Evolutionary conservation across 495 filamentous ascomycete genomes (phyloP).

Genomic region (Glutinoglossum americanum): DNA sequence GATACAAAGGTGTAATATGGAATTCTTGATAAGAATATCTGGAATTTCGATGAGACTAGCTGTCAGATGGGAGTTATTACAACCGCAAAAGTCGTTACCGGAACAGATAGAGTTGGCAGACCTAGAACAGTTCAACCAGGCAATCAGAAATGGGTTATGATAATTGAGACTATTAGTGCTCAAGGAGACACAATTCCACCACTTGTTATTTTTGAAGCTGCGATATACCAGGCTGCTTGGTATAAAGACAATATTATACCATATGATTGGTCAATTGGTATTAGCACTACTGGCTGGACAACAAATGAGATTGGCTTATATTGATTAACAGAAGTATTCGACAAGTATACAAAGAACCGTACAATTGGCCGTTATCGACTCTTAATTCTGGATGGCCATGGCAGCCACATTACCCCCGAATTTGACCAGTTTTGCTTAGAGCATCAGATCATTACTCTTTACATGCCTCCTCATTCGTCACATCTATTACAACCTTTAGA

Average conservation of each 20-base stretch:
- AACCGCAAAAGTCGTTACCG: constrained; percentile 3
- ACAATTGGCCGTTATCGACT: too few relatives aligned
- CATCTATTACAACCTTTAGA: too few relatives aligned
- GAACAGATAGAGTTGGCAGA: background rate
- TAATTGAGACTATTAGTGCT: background rate
- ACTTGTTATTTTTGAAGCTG: too few relatives aligned
- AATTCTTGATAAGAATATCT: constrained; percentile 6
- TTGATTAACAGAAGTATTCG: too few relatives aligned
- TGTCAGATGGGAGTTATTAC: constrained; percentile 7
- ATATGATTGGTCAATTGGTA: background rate
- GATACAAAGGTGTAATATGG: constrained; percentile 2
- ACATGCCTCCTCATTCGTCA: too few relatives aligned
- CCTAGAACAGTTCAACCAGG: background rate
- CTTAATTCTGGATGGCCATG: too few relatives aligned
- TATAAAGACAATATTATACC: background rate
- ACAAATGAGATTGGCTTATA: background rate
- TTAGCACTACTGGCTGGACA: background rate
- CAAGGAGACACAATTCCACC: background rate
- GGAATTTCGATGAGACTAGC: constrained; percentile 8
- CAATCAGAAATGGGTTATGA: constrained; percentile 1
- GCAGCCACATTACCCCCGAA: too few relatives aligned
- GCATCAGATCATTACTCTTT: too few relatives aligned
- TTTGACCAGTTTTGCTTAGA: too few relatives aligned
- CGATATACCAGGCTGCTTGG: background rate
- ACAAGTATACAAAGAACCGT: too few relatives aligned